A percentile compares a stretch with the other conserved stretches of the same genome.
phyloP scores from a whole-genome alignment of 1,139 yeast species.

The Yamadazyma spencermartinsiae region DNA sequence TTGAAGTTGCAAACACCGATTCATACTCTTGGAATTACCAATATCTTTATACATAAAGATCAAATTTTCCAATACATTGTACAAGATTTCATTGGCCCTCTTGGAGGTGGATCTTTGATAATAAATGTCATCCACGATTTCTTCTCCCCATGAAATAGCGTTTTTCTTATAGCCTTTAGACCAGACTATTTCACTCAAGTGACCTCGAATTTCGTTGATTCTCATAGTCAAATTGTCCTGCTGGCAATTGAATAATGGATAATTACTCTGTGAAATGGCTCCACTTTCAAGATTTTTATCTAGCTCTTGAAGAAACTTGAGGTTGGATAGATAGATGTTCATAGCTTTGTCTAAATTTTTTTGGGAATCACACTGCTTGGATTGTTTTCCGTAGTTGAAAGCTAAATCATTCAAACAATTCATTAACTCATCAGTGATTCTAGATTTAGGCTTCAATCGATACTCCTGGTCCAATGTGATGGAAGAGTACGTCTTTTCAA shows the following conservation, averaged over 20 bases:
- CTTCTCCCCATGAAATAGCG: conserved; percentile 67
- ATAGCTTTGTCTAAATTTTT: conserved; percentile 27
- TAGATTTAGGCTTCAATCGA: conserved; percentile 27
- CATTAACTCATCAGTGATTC: conserved; percentile 41
- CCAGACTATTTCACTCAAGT: conserved; percentile 69
- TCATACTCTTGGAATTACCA: conserved; percentile 24
- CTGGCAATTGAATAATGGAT: conserved; percentile 41
- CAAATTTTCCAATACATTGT: conserved; percentile 33
- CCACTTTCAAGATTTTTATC: conserved; percentile 21
- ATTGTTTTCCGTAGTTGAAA: conserved; percentile 26
- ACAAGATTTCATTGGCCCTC: conserved; percentile 31
- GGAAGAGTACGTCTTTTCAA: conserved; percentile 28
- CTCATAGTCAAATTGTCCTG: conserved; percentile 28
- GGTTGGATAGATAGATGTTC: conserved; percentile 40
- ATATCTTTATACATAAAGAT: conserved; percentile 31
- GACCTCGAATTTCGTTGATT: conserved; percentile 49
- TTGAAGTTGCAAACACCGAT: conserved; percentile 30
- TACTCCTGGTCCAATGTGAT: conserved; percentile 28
- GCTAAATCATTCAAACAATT: conserved; percentile 38
- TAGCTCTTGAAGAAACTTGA: conserved; percentile 28
- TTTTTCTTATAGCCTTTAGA: conserved; percentile 50
- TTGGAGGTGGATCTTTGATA: conserved; percentile 30
- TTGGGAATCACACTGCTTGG: conserved; percentile 14
- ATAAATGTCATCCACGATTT: conserved; percentile 42
- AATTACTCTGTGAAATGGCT: conserved; percentile 27